Percentiles rank a stretch among this genome's conserved stretches.
Conservation (phyloP, 257 asterid species). For the Vinca minor region DNA sequence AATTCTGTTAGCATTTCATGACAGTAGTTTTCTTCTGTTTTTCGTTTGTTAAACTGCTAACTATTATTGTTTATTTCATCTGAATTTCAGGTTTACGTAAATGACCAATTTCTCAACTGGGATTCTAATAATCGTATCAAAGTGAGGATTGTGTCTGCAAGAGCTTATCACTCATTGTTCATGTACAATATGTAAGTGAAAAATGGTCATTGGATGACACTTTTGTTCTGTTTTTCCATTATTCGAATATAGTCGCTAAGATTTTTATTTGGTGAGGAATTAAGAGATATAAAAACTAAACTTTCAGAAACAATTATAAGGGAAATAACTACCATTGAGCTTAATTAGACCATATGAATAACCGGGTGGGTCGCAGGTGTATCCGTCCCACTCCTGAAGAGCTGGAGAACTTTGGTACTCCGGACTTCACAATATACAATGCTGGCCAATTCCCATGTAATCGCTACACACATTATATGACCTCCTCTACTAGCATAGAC, state of each 20-base stretch:
- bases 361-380: slow-evolving; percentile 72
- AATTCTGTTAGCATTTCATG: background rate
- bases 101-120: slow-evolving; percentile 93
- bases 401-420: slow-evolving; percentile 68
- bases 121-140: slow-evolving; percentile 78
- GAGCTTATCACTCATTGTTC: slow-evolving; percentile 93
- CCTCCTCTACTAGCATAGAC: slow-evolving; percentile 79
- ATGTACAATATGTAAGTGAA: slow-evolving; percentile 85
- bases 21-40: background rate
- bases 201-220: slow-evolving; percentile 5
- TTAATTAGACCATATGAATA: too few relatives aligned
- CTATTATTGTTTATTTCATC: background rate
- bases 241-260: background rate
- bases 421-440: slow-evolving; percentile 84
- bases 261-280: background rate
- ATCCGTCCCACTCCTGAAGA: slow-evolving; percentile 78
- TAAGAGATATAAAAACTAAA: background rate
- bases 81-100: slow-evolving; percentile 60
- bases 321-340: slow-evolving; percentile 22
- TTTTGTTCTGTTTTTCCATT: background rate
- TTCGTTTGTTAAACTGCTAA: background rate
- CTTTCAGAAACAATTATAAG: background rate
- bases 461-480: slow-evolving; percentile 78
- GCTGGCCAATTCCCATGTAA: slow-evolving; percentile 81
- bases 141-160: slow-evolving; percentile 90